Base-by-base conservation (phyloP, 1,284 basidiomycete genomes). In the Cystobasidiaceae sp. region DNA sequence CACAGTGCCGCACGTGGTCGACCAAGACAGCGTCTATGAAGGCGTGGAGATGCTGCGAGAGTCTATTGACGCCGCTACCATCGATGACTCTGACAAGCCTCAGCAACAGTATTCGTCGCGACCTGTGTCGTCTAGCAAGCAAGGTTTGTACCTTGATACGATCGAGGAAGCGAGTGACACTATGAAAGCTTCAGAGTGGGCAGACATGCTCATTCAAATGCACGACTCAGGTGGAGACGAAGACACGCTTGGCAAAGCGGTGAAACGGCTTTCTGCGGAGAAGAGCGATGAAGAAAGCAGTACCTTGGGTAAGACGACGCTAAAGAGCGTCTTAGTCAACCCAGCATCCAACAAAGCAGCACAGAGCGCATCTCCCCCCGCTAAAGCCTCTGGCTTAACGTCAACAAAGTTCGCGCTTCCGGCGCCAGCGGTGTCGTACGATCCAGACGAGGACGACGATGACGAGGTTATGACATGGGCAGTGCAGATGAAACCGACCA, bases 391-490 rank as follows among this genome's bases (percentile, higher is more conserved):
- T n/a, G n/a, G n/a, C 11, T 11, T 39, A 39, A 39, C n/a, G 37
- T 39, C 50, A 7, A 15, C 46, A 7, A 49, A 34, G 5, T 44
- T 55, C 43, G 43, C 46, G 13, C 32, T 56, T 32, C 61, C 61
- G 13, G 44, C 41, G 23, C 61, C 61, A 3, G 51, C 51, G 13
- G 32, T 64, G n/a, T 21, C 50, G 1, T 64, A 56, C 17, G 49
- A 64, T 39, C 51, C 61, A 19, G 61, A 64, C 21, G 61, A 64
- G 32, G 61, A 64, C 51, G 61, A 64, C 23, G 61, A 56, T 30
- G 61, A 64, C 30, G 61, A 64, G n/a, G 61, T 64, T n/a, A 64
- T 64, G 61, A 64, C 61, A 1, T 64, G 61, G 61, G 61, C 61
- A 2, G 61, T 64, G 6, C 51, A 64, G 33, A 64, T 64, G 61